Conservation (phyloP, 2,329 filamentous ascomycete genomes). For the Aspergillus fijiensis region DNA sequence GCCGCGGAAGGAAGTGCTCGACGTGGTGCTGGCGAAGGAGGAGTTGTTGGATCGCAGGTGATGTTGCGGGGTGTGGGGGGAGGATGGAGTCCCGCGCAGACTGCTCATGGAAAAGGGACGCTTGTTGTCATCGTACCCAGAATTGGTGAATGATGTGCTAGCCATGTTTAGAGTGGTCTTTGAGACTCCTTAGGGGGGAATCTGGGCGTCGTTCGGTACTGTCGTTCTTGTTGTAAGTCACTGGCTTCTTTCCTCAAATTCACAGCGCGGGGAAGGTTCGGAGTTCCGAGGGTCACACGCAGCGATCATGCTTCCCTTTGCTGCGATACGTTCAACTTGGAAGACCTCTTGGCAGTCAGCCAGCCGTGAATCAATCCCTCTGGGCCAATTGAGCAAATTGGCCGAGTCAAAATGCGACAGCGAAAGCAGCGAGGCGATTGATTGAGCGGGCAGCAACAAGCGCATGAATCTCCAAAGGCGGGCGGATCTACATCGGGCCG, state of each 20-base stretch:
- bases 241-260: neutral
- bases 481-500: constrained; percentile 41
- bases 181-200: neutral
- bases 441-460: neutral
- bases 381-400: too few relatives aligned
- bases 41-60: constrained; percentile 50
- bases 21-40: constrained; percentile 56
- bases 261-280: constrained; percentile 16
- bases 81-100: constrained; percentile 40
- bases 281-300: constrained; percentile 5
- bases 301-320: constrained; percentile 14
- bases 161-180: constrained; percentile 14
- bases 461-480: constrained; percentile 2
- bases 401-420: neutral
- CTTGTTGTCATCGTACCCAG: constrained; percentile 11
- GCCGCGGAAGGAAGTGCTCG: constrained; percentile 57
- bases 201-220: constrained; percentile 3
- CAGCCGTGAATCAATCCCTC: neutral
- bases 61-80: constrained; percentile 61
- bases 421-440: neutral
- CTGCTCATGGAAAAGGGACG: constrained; percentile 21
- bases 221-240: neutral
- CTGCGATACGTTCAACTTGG: neutral
- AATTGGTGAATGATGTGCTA: constrained; percentile 16
- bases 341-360: neutral